phyloP scores from a whole-genome alignment of 163 green algal species.

The Prototheca wickerhamii region DNA sequence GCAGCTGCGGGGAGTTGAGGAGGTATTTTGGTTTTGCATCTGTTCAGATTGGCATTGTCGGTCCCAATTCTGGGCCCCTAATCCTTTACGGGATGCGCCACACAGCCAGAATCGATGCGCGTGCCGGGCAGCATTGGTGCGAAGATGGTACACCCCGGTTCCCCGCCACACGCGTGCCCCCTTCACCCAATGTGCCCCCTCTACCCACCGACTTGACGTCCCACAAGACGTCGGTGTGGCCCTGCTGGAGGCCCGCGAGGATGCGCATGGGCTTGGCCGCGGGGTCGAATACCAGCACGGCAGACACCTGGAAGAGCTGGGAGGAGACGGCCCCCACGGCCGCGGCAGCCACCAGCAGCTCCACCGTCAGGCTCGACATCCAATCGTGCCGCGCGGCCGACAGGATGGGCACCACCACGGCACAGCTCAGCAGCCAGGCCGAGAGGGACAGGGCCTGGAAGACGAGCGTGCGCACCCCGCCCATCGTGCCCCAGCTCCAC shows the following conservation, averaged over 20 bases:
- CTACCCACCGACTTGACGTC: constrained; percentile 9
- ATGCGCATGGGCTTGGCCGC: constrained; percentile 2
- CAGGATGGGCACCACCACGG: background rate
- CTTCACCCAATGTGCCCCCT: background rate
- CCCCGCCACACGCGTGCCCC: background rate
- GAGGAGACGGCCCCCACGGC: constrained; percentile 28
- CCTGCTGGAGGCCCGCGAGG: background rate
- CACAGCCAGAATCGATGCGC: too few species aligned
- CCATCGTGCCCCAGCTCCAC: background rate
- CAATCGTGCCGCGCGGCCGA: background rate
- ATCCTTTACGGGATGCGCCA: too few species aligned
- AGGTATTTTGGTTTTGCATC: background rate
- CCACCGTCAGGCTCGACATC: background rate
- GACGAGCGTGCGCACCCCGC: background rate
- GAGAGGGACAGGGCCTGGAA: background rate
- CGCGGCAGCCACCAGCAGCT: constrained; percentile 30
- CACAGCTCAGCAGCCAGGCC: background rate
- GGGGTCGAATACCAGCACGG: constrained; percentile 42
- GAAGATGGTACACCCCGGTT: too few species aligned
- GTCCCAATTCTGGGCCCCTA: too few species aligned
- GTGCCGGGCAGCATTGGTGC: too few species aligned
- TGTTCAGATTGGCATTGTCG: too few species aligned
- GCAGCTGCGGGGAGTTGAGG: constrained; percentile 6
- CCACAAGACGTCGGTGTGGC: constrained; percentile 6
- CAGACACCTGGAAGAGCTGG: constrained; percentile 46